phyloP scores from a whole-genome alignment of 129 eudicot genomes.

The Sambucus nigra region DNA sequence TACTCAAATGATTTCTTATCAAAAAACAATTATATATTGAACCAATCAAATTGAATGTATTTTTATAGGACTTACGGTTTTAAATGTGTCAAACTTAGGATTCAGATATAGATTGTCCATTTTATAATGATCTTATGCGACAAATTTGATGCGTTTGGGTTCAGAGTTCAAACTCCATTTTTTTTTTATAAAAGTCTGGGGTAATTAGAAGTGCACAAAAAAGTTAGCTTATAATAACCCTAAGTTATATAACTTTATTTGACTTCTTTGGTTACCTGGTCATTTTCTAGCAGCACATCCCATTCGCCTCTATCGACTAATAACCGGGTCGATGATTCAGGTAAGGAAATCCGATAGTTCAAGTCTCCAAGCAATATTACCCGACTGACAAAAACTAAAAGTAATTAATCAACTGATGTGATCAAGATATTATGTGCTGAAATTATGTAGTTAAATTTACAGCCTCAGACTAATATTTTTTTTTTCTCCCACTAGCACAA shows the following conservation, averaged over 20 bases:
- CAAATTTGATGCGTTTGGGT: too few relatives aligned
- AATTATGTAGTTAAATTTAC: too few relatives aligned
- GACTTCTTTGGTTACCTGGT: slow-evolving; percentile 43
- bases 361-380: slow-evolving; percentile 66
- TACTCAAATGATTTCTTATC: too few relatives aligned
- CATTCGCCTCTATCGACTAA: slow-evolving; percentile 47
- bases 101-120: too few relatives aligned
- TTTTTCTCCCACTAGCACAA: slow-evolving; percentile 9
- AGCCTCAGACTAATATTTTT: neutral
- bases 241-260: neutral
- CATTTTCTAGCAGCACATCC: slow-evolving; percentile 43
- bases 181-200: too few relatives aligned
- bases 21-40: too few relatives aligned
- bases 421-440: neutral
- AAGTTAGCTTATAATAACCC: neutral
- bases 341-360: slow-evolving; percentile 64
- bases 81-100: too few relatives aligned
- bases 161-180: too few relatives aligned
- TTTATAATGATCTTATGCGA: too few relatives aligned
- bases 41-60: too few relatives aligned
- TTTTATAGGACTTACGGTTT: too few relatives aligned
- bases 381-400: slow-evolving; percentile 21
- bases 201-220: too few relatives aligned
- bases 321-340: slow-evolving; percentile 38
- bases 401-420: slow-evolving; percentile 1